Evolutionary conservation across 1,284 basidiomycete genomes (phyloP).

Genomic region (Marasmius oreades): DNA sequence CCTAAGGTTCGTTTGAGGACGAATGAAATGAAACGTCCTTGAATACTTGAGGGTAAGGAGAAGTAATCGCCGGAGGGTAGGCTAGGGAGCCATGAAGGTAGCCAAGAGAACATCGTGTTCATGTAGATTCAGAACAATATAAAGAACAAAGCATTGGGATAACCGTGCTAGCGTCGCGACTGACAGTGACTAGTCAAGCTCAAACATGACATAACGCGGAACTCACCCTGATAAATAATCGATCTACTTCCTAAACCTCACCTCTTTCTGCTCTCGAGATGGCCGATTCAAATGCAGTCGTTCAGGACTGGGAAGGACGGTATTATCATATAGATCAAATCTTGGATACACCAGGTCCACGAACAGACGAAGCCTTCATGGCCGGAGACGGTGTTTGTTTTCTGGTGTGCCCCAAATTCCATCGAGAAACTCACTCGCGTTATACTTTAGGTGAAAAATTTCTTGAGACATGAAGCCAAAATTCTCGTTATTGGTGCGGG

Average conservation of each 20-base stretch:
- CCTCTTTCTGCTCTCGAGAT: background rate
- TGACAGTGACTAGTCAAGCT: no score
- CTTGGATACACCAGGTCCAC: conserved; percentile 76
- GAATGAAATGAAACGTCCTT: conserved; percentile 88
- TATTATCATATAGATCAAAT: conserved; percentile 82
- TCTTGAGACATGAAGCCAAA: conserved; percentile 83
- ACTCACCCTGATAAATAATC: background rate
- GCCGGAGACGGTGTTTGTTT: conserved; percentile 66
- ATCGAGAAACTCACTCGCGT: conserved; percentile 1
- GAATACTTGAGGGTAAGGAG: conserved; percentile 78
- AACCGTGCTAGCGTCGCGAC: background rate
- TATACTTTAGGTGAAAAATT: conserved; percentile 72
- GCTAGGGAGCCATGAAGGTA: conserved; percentile 56
- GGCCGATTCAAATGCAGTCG: conserved; percentile 6
- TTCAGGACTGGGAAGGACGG: conserved; percentile 64
- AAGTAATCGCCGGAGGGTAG: conserved; percentile 58
- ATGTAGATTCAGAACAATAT: background rate
- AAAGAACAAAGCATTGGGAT: background rate
- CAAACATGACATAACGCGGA: background rate
- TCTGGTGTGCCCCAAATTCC: conserved; percentile 10
- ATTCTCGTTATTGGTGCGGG: conserved; percentile 97
- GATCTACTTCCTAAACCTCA: background rate
- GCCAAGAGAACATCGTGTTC: conserved; percentile 32
- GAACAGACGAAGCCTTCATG: conserved; percentile 71
- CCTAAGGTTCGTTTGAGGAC: conserved; percentile 82